Evolutionary conservation across 2,329 filamentous ascomycete species (phyloP).

Genomic region (Cytospora schulzeri): DNA sequence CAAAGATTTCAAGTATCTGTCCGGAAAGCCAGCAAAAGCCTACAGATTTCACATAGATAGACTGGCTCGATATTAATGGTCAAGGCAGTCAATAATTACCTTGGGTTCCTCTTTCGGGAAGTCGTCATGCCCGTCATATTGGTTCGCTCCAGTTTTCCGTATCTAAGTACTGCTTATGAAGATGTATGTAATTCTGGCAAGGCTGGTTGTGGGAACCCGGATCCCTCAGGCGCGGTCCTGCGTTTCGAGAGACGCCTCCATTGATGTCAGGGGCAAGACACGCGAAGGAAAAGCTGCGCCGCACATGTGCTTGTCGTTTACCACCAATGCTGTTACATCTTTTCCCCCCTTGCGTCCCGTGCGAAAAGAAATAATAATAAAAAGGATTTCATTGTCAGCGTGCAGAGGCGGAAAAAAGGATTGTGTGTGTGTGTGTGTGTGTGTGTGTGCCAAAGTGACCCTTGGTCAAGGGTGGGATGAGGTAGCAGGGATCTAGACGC

Average conservation of each 20-base stretch:
- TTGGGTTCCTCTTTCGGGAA: not conserved
- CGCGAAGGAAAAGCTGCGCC: not conserved
- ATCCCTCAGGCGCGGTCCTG: not conserved
- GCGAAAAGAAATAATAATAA: not conserved
- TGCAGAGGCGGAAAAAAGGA: not conserved
- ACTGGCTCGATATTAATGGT: not conserved
- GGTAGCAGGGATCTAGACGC: not conserved
- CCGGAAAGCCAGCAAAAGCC: not conserved
- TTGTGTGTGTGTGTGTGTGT: not conserved
- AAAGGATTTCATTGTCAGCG: not conserved
- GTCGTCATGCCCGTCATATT: not conserved
- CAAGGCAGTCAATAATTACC: not conserved
- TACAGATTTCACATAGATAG: not conserved
- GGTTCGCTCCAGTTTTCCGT: not conserved
- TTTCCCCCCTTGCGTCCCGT: not conserved
- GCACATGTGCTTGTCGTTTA: not conserved
- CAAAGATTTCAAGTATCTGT: not conserved
- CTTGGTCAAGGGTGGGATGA: not conserved
- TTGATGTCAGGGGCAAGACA: not conserved
- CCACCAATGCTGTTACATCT: not conserved
- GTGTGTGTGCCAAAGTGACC: not conserved
- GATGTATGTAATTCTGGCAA: not conserved
- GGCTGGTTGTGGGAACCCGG: not conserved
- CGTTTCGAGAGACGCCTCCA: not conserved
- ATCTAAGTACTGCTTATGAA: too few species aligned